A percentile compares a stretch with the other conserved stretches of the same genome.
phyloP scores from a whole-genome alignment of 306 rosid genomes.

The Vigna unguiculata region DNA sequence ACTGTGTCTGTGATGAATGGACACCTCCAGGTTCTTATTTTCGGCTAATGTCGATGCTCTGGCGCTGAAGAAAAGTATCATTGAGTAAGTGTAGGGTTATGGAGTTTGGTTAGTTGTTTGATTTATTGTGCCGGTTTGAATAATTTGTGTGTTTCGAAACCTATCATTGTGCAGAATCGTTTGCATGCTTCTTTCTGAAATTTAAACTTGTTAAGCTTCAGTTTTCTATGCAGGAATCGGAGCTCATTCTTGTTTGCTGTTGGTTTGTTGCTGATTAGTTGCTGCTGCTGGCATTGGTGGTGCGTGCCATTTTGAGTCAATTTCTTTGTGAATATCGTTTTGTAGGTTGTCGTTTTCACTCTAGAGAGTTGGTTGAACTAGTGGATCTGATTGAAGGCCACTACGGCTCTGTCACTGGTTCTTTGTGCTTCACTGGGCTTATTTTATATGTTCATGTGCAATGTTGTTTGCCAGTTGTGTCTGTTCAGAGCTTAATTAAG shows the following conservation, averaged over 20 bases:
- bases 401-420: constrained; percentile 36
- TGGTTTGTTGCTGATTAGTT: constrained; percentile 12
- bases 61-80: background rate
- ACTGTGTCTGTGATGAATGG: constrained; percentile 35
- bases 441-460: constrained; percentile 3
- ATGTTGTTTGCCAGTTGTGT: background rate
- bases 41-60: constrained; percentile 41
- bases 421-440: constrained; percentile 37
- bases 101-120: background rate
- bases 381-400: constrained; percentile 55
- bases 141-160: background rate
- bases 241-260: constrained; percentile 25
- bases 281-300: background rate
- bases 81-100: constrained; percentile 45
- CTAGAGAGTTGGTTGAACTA: constrained; percentile 41
- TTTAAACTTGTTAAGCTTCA: constrained; percentile 1
- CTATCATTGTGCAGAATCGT: background rate
- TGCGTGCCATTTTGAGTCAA: constrained; percentile 26
- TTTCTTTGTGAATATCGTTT: background rate
- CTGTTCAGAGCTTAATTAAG: constrained; percentile 15
- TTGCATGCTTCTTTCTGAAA: constrained; percentile 43
- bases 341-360: constrained; percentile 4
- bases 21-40: constrained; percentile 34
- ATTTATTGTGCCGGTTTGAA: constrained; percentile 21
- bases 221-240: background rate